Conservation (phyloP, 306 rosid genomes). For the Sicyos baderoa region DNA sequence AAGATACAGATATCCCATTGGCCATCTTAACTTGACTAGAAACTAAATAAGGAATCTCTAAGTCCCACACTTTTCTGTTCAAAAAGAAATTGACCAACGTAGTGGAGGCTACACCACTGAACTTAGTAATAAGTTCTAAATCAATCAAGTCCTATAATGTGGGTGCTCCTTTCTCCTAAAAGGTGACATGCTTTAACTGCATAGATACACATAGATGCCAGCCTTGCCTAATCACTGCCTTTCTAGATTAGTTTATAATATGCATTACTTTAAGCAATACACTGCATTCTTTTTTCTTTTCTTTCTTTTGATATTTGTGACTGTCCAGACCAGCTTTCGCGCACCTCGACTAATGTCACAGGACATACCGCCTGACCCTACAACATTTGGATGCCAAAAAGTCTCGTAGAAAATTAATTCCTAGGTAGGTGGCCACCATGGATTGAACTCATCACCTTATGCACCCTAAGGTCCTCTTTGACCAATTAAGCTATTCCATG, state of each 20-base stretch:
- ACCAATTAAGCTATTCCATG: no score
- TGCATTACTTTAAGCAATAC: neutral
- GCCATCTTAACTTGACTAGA: no score
- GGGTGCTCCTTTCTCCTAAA: neutral
- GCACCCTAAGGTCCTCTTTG: no score
- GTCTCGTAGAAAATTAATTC: no score
- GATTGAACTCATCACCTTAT: no score
- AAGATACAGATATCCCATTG: neutral
- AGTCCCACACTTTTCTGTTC: neutral
- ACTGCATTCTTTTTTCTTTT: neutral
- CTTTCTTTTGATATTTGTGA: no score
- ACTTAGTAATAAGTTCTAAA: neutral
- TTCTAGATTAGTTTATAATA: neutral
- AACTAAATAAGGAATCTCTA: neutral
- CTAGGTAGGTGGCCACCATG: no score
- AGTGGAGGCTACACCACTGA: neutral
- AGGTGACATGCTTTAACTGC: neutral
- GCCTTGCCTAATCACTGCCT: neutral
- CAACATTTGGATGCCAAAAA: no score
- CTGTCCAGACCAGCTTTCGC: no score
- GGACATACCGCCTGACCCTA: no score
- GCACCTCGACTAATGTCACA: no score
- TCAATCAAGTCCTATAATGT: neutral
- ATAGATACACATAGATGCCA: neutral
- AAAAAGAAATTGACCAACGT: neutral